Conservation (phyloP, 2,329 filamentous ascomycete species). For the Diaporthe ampelina region DNA sequence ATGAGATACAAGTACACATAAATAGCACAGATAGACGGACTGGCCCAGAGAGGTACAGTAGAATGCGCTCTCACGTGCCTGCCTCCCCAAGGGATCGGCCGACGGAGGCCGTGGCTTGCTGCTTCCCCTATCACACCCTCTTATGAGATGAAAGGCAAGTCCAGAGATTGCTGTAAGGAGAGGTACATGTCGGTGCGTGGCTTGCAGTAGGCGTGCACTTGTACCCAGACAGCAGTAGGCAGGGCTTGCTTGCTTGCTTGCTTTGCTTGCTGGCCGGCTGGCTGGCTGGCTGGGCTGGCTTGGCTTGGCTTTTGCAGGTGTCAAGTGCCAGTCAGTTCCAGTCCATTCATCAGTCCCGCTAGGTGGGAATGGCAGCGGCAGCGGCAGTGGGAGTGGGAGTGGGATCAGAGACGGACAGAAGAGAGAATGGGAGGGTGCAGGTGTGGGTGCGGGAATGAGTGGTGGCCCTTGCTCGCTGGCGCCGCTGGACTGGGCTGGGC, state of each 20-base stretch:
- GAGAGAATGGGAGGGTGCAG: slow-evolving; percentile 28
- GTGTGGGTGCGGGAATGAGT: slow-evolving; percentile 27
- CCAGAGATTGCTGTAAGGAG: neutral
- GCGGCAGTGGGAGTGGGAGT: neutral
- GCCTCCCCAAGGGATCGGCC: neutral
- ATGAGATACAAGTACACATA: neutral
- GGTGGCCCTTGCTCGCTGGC: slow-evolving; percentile 32
- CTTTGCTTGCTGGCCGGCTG: neutral
- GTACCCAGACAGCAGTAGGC: neutral
- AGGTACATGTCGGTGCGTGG: neutral
- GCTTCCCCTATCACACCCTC: slow-evolving; percentile 19
- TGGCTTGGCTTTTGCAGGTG: slow-evolving; percentile 27
- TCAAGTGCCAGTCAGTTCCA: slow-evolving; percentile 13
- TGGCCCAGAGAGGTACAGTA: neutral
- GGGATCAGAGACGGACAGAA: neutral
- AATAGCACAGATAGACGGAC: neutral
- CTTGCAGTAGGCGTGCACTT: neutral
- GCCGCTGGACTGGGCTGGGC: slow-evolving; percentile 29
- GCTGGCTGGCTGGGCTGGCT: neutral
- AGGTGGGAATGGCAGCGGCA: neutral
- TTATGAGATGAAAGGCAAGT: neutral
- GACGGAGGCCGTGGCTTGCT: slow-evolving; percentile 11
- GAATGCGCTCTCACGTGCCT: slow-evolving; percentile 3
- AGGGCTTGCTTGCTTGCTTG: neutral
- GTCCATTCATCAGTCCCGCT: neutral